Conservation (phyloP, 129 eudicot species). For the Calendula officinalis region DNA sequence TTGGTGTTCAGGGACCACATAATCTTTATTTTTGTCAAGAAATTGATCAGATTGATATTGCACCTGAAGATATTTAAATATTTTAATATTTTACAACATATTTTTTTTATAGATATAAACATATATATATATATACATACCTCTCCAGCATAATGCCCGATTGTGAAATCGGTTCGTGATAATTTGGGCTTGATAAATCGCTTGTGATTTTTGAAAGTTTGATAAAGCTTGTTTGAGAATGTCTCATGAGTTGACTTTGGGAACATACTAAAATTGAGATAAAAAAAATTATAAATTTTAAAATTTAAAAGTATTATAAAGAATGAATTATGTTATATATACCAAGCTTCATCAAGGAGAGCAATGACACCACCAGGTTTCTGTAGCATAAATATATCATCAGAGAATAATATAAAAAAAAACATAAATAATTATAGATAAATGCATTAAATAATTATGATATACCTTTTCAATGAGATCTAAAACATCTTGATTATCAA, state of each 20-base stretch:
- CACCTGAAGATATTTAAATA: conserved; percentile 44
- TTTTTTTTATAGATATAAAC: not conserved
- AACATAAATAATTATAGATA: not conserved
- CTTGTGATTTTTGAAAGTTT: conserved; percentile 78
- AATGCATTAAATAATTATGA: conserved; percentile 5
- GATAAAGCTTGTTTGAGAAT: conserved; percentile 85
- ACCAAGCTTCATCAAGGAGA: conserved; percentile 99
- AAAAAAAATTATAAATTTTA: conserved; percentile 14
- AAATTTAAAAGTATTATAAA: not conserved
- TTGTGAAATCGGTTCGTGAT: conserved; percentile 87
- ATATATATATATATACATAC: conserved; percentile 37
- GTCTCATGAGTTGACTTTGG: conserved; percentile 99
- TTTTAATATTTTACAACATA: not conserved
- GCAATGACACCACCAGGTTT: conserved; percentile 96
- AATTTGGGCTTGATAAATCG: conserved; percentile 93
- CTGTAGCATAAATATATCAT: conserved; percentile 49
- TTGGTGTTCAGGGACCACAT: conserved; percentile 97
- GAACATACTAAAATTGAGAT: conserved; percentile 73
- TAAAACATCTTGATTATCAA: conserved; percentile 97
- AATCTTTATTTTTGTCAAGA: conserved; percentile 97
- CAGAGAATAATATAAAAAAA: conserved; percentile 15
- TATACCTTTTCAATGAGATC: conserved; percentile 97
- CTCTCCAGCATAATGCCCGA: conserved; percentile 98
- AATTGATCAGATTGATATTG: conserved; percentile 93
- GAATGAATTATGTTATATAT: conserved; percentile 32